These are phyloP conservation scores for Cladophialophora exuberans DNA, from an alignment of 2,329 filamentous ascomycete species.

Conservation along the genomic window DNA sequence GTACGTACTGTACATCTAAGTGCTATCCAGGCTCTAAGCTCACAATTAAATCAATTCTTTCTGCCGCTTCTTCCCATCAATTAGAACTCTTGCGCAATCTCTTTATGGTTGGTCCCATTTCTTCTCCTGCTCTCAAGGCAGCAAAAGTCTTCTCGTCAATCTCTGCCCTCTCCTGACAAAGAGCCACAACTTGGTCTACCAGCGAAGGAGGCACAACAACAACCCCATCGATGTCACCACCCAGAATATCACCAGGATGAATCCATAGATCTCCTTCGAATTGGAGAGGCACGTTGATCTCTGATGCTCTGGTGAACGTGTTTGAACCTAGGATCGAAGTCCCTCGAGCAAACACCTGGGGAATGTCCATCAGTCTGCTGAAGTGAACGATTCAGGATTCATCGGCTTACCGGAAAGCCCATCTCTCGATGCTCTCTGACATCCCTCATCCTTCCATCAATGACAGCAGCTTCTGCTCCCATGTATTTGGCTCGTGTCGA, in stretches of 20 bases:
- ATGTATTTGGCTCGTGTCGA: constrained; percentile 39
- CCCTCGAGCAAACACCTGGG: constrained; percentile 37
- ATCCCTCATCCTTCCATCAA: constrained; percentile 45
- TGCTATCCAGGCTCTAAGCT: too few species aligned
- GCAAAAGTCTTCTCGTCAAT: constrained; percentile 42
- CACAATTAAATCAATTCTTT: too few species aligned
- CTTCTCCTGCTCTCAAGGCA: constrained; percentile 37
- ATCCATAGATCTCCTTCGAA: constrained; percentile 37
- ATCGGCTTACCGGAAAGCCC: constrained; percentile 24
- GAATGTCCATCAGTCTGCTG: constrained; percentile 23
- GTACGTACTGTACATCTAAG: too few species aligned
- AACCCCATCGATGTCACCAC: constrained; percentile 40
- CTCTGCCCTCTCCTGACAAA: constrained; percentile 40
- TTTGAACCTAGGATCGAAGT: constrained; percentile 40
- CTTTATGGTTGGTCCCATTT: constrained; percentile 42
- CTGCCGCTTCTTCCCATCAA: too few species aligned
- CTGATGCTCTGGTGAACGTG: constrained; percentile 40
- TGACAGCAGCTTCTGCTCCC: constrained; percentile 43
- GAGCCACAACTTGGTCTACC: constrained; percentile 38
- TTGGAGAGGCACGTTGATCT: constrained; percentile 40
- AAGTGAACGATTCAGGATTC: neutral
- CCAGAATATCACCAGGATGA: constrained; percentile 41
- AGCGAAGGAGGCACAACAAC: constrained; percentile 18
- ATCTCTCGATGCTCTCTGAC: constrained; percentile 40
- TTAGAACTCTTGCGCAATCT: constrained; percentile 19